Evolutionary conservation across 345 rosid genomes (phyloP).

Genomic region (Limnanthes douglasii): DNA sequence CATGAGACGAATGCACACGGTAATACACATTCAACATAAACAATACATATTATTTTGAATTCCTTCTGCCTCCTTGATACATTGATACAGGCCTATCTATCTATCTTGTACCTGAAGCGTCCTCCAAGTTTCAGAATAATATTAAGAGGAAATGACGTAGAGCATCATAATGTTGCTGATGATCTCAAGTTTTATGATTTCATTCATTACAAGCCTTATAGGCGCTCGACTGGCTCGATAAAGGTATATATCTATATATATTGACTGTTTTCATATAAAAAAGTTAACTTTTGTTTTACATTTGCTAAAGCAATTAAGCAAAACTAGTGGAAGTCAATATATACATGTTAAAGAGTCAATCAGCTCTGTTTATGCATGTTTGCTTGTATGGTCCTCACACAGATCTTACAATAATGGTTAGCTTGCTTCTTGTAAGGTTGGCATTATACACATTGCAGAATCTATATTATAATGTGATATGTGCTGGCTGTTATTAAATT

Average conservation of each 20-base stretch:
- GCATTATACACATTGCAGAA: too few relatives aligned
- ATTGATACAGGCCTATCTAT: slow-evolving; percentile 13
- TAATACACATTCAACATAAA: too few relatives aligned
- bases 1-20: too few relatives aligned
- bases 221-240: too few relatives aligned
- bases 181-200: slow-evolving; percentile 20
- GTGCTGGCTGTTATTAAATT: background rate
- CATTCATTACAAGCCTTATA: slow-evolving; percentile 21
- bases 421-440: slow-evolving; percentile 19
- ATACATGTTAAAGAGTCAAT: background rate
- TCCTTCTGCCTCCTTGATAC: background rate
- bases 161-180: slow-evolving; percentile 25
- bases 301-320: too few relatives aligned
- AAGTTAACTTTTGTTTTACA: background rate
- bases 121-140: slow-evolving; percentile 13
- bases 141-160: slow-evolving; percentile 17
- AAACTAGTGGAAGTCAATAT: slow-evolving; percentile 12
- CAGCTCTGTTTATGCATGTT: background rate
- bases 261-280: slow-evolving; percentile 29
- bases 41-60: background rate
- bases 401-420: slow-evolving; percentile 15
- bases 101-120: slow-evolving; percentile 16
- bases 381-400: too few relatives aligned
- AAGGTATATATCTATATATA: too few relatives aligned
- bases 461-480: background rate